A percentile compares a stretch with the other conserved stretches of the same genome.
These are phyloP conservation scores for Sugiyamaella chiloensis DNA, from an alignment of 805 yeast species.

Conservation along the genomic window DNA sequence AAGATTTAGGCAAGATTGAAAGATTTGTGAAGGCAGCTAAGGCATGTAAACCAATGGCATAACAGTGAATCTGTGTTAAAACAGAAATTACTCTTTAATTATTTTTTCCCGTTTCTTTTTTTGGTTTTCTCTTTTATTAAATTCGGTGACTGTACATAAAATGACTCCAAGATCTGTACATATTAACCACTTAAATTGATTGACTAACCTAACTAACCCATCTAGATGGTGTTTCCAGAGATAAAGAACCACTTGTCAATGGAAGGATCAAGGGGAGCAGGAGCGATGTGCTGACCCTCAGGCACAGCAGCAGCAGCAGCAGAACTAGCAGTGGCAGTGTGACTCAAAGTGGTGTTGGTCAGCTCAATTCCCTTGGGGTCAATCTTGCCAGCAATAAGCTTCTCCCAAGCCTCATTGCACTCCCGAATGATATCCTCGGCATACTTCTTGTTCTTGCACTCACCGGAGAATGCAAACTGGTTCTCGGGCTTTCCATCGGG, in stretches of 20 bases:
- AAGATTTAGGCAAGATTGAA: slow-evolving; percentile 63
- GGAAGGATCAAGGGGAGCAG: slow-evolving; percentile 94
- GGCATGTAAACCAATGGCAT: not conserved
- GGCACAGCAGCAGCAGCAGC: slow-evolving; percentile 44
- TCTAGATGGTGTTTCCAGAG: slow-evolving; percentile 42
- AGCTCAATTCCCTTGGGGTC: slow-evolving; percentile 67
- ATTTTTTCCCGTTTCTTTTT: too few relatives aligned
- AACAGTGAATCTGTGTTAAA: too few relatives aligned
- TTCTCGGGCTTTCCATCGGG: slow-evolving; percentile 98
- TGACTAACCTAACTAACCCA: not conserved
- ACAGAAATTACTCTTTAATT: too few relatives aligned
- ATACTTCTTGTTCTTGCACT: slow-evolving; percentile 80
- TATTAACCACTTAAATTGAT: not conserved
- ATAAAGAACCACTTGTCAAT: slow-evolving; percentile 99
- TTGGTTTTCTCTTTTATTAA: not conserved
- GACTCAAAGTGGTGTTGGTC: slow-evolving; percentile 67
- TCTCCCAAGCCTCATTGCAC: slow-evolving; percentile 81
- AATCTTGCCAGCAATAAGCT: slow-evolving; percentile 61
- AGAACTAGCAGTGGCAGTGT: slow-evolving; percentile 52
- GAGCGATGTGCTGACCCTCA: slow-evolving; percentile 65
- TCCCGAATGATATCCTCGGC: slow-evolving; percentile 82
- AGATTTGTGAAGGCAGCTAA: slow-evolving; percentile 56
- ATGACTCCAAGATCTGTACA: too few relatives aligned
- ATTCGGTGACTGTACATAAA: not conserved
- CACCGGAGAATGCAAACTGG: slow-evolving; percentile 95